Conservation (phyloP, 164 flowering plant genomes). For the Echeveria elegans region DNA sequence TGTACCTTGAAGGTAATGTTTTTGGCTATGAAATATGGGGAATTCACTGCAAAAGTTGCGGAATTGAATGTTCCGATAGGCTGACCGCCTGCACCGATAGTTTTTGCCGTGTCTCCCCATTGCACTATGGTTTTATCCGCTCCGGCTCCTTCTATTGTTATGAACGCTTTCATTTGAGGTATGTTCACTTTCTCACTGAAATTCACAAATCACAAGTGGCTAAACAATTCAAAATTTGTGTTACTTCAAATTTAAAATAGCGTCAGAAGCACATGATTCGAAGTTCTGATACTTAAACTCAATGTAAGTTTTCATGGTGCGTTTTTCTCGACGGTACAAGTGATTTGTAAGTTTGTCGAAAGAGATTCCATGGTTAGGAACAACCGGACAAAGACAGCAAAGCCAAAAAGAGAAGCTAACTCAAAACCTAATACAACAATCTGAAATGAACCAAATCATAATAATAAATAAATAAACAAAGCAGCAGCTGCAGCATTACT, state of each 20-base stretch:
- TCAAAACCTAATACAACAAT: not conserved
- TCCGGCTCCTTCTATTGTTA: slow-evolving; percentile 87
- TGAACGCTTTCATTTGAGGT: slow-evolving; percentile 63
- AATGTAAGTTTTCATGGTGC: too few species aligned
- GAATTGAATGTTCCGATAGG: slow-evolving; percentile 80
- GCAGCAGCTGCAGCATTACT: slow-evolving; percentile 19
- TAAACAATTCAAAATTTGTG: not conserved
- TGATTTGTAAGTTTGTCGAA: too few species aligned
- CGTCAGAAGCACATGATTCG: not conserved
- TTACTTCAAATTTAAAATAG: not conserved
- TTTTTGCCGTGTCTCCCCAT: slow-evolving; percentile 93
- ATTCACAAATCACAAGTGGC: not conserved
- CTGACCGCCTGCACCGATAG: slow-evolving; percentile 56
- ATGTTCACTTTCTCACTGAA: slow-evolving; percentile 90
- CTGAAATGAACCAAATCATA: not conserved
- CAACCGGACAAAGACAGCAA: not conserved
- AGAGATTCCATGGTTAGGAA: not conserved
- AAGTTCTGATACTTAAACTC: too few species aligned
- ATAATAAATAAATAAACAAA: not conserved
- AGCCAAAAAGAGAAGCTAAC: not conserved
- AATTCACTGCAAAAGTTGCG: slow-evolving; percentile 90
- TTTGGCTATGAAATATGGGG: slow-evolving; percentile 83
- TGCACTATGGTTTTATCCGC: slow-evolving; percentile 86
- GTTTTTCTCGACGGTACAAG: too few species aligned
- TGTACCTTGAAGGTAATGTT: slow-evolving; percentile 94